Base-by-base conservation (phyloP, 768 basidiomycete genomes). In the Auricularia sp. region DNA sequence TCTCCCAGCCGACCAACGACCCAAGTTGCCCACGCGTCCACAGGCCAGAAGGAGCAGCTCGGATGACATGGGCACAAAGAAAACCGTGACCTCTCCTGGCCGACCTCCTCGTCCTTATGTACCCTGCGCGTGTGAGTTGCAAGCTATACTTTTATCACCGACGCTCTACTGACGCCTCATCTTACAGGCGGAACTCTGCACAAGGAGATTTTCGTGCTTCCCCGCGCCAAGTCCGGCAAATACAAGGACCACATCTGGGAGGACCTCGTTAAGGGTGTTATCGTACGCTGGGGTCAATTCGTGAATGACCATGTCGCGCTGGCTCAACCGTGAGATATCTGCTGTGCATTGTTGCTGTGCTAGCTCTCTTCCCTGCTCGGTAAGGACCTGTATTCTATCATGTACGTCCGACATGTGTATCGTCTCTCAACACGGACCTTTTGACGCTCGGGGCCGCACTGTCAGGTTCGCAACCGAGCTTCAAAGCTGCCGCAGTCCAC, bases 161-260 rank as follows among this genome's bases (percentile, higher is more conserved):
- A 47, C 14, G 54, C 36, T n/a, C 24, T 67, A n/a, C 54, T 68
- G 21, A 56, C 69, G 42, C 44, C 3, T 29, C 7, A 42, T 42
- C 13, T 42, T 42, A 6, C 61, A 86, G 85, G 85, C 68, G 85
- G 85, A 16, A 75, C 69, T 8, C 69, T 81, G 34, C 92, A 94
- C 73, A 85, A 83, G 70, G 92, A 94, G 71, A 90, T 94, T 18
- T 94, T 94, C 71, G 76, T 87, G 45, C 90, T 94, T 70, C 75
- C 75, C 54, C 81, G 85, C 54, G 80, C 84, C 62, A 75, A 72
- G 45, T 73, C 71, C 8, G 89, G 88, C 0, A 72, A 65, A 37
- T 82, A 85, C 69, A 79, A 82, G 66, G 85, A 84, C 6, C 83
- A 78, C 67, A 92, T 92, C 73, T 92, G 88, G 87, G 87, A 90